Conservation (phyloP, 257 asterid species). For the Ilex asprella region DNA sequence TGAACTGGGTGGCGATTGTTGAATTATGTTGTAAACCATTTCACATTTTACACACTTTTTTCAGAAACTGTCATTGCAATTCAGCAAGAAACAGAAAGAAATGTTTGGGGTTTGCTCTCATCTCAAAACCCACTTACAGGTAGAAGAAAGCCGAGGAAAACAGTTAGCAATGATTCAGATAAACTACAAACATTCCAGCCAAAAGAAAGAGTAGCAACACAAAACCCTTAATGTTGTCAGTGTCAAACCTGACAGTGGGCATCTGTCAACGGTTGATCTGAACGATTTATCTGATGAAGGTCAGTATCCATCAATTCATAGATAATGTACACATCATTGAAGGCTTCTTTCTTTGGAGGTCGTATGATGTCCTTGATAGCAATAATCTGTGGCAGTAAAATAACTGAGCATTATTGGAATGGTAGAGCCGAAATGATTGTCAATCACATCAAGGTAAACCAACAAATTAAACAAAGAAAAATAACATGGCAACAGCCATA, state of each 20-base stretch:
- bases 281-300: conserved; percentile 85
- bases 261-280: conserved; percentile 61
- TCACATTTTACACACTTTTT: too few relatives aligned
- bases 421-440: neutral
- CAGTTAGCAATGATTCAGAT: too few relatives aligned
- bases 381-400: conserved; percentile 42
- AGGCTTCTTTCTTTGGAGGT: conserved; percentile 62
- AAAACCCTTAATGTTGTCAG: neutral
- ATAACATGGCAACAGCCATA: neutral
- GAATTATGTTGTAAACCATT: too few relatives aligned
- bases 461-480: too few relatives aligned
- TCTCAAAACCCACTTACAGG: too few relatives aligned
- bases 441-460: neutral
- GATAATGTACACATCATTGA: conserved; percentile 75
- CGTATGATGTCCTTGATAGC: conserved; percentile 74
- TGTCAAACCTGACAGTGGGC: conserved; percentile 73
- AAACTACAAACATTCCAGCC: too few relatives aligned
- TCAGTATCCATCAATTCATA: conserved; percentile 84
- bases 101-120: too few relatives aligned
- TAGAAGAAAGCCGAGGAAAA: too few relatives aligned
- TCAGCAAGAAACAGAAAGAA: too few relatives aligned
- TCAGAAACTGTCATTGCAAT: too few relatives aligned
- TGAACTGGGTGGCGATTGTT: too few relatives aligned
- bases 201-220: too few relatives aligned
- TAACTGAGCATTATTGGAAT: neutral